Evolutionary conservation across 176 grass and related monocot species (phyloP).

Genomic region (Chloris gayana): DNA sequence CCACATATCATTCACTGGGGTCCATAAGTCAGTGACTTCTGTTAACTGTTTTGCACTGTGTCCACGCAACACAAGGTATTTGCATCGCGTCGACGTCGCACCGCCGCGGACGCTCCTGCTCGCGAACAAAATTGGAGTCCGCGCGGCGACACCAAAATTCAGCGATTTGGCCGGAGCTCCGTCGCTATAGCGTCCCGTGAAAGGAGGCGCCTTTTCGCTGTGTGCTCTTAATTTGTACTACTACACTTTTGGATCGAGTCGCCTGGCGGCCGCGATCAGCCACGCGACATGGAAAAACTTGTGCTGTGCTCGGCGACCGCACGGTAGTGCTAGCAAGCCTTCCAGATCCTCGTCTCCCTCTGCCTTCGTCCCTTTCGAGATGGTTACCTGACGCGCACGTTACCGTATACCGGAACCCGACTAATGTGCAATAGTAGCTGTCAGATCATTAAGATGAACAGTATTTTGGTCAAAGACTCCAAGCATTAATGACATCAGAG

Average conservation of each 20-base stretch:
- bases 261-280: not conserved
- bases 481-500: not conserved
- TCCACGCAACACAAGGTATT: too few relatives aligned
- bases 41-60: too few relatives aligned
- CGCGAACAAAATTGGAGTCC: conserved; percentile 31
- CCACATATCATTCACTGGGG: too few relatives aligned
- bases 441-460: not conserved
- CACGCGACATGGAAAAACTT: not conserved
- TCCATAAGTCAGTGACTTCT: too few relatives aligned
- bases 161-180: too few relatives aligned
- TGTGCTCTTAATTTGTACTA: not conserved
- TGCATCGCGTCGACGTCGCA: too few relatives aligned
- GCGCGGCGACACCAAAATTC: not conserved
- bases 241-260: too few relatives aligned
- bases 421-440: not conserved
- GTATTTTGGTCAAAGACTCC: not conserved
- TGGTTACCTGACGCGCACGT: conserved; percentile 37
- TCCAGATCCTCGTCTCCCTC: not conserved
- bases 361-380: too few relatives aligned
- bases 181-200: conserved; percentile 29
- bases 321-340: not conserved
- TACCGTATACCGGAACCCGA: conserved; percentile 11
- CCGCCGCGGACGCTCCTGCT: too few relatives aligned
- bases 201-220: conserved; percentile 18
- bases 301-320: not conserved